These are phyloP conservation scores for Aureobasidium sp. DNA, from an alignment of 2,329 filamentous ascomycete species.

Conservation along the genomic window DNA sequence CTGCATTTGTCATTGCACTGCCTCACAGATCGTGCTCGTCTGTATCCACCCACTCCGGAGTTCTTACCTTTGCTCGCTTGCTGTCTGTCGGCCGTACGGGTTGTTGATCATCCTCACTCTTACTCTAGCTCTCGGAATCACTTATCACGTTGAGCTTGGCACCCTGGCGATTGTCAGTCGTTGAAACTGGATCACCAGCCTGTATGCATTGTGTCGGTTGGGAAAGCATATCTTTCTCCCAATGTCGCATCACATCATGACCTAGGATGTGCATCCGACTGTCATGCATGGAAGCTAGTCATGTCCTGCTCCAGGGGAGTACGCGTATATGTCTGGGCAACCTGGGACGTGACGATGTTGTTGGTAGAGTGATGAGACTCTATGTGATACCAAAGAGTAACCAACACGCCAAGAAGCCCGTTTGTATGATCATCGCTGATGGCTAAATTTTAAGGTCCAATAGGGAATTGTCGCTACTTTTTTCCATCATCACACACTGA, in stretches of 20 bases:
- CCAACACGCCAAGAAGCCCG: background rate
- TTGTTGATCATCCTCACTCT: background rate
- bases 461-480: background rate
- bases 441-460: background rate
- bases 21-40: background rate
- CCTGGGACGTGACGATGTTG: background rate
- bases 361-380: background rate
- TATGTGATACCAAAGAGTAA: background rate
- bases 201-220: background rate
- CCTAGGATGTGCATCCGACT: background rate
- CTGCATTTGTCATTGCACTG: background rate
- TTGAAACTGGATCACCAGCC: background rate
- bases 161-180: background rate
- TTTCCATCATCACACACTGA: background rate
- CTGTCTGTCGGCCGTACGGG: background rate
- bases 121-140: background rate
- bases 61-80: background rate
- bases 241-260: background rate
- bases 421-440: background rate
- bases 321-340: background rate
- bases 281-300: background rate
- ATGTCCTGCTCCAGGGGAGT: background rate
- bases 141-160: background rate
- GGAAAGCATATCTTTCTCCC: background rate
- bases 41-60: background rate